Conservation (phyloP, 2,329 filamentous ascomycete genomes). For the Penicillium nordicum region DNA sequence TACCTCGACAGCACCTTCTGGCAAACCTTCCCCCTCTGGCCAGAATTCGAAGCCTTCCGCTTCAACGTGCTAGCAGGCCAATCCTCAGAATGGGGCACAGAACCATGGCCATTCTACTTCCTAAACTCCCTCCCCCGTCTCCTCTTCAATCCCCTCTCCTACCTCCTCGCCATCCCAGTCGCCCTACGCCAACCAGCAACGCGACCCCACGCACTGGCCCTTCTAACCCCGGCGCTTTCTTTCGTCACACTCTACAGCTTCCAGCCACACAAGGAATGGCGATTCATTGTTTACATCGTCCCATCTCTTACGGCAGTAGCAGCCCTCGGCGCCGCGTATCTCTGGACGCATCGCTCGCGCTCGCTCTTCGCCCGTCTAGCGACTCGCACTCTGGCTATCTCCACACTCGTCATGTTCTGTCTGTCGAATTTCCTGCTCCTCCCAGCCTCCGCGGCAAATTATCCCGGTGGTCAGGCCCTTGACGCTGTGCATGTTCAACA, state of each 20-base stretch:
- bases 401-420: constrained; percentile 58
- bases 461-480: constrained; percentile 84
- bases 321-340: constrained; percentile 67
- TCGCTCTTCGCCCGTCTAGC: constrained; percentile 54
- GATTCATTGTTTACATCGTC: constrained; percentile 87
- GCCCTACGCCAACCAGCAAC: constrained; percentile 54
- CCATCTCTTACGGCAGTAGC: constrained; percentile 76
- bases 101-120: constrained; percentile 85
- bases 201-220: constrained; percentile 48
- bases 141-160: constrained; percentile 71
- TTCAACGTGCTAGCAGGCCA: constrained; percentile 86
- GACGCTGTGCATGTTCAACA: constrained; percentile 36
- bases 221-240: constrained; percentile 62
- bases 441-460: constrained; percentile 80
- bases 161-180: constrained; percentile 50
- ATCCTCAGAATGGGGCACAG: constrained; percentile 82
- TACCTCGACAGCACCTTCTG: constrained; percentile 90
- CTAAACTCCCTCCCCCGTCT: constrained; percentile 75
- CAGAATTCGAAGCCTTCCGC: constrained; percentile 82
- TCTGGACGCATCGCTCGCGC: constrained; percentile 66
- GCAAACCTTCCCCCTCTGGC: constrained; percentile 77
- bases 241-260: constrained; percentile 80
- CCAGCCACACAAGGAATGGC: constrained; percentile 92
- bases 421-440: constrained; percentile 69
- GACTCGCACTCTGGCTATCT: constrained; percentile 55